Base-by-base conservation (phyloP, 371 early-diverging fungal genomes). In the Actinomucor elegans region DNA sequence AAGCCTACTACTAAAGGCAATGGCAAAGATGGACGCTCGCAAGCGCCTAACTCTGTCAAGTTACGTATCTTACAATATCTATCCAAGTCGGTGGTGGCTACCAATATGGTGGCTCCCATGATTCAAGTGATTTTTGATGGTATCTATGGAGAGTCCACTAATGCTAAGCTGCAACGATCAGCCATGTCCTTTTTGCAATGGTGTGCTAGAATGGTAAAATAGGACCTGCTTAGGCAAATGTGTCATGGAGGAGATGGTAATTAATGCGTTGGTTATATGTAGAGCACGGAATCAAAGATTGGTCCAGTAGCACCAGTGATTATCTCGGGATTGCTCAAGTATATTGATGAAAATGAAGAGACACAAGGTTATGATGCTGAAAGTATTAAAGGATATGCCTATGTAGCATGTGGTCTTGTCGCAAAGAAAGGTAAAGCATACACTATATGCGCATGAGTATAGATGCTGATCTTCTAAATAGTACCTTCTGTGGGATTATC, bases 101-200 rank as follows among this genome's bases (percentile, higher is more conserved):
- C 90, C 1, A 89, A 83, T 35, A 68, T 78, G 56, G 73, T 86
- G n/a, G 78, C 87, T 4, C 65, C 70, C 0, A 81, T 88, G 61
- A 64, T 92, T 1, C 89, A 90, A 52, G 85, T 88, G 7, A 67
- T 86, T 5, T 90, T 92, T 62, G 94, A 92, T 73, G 86, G 88
- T 20, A 69, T 93, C 12, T 89, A 88, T 62, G 88, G 88, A 6
- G 79, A 83, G 10, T 35, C 38, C 3, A 84, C 92, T 1, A 87
- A 69, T 15, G 46, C 72, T 7, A 90, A 86, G 34, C 64, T 94
- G 26, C 76, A 88, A 20, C 71, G 84, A 66, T 79, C 85, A 0
- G 90, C 92, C 3, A 87, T 94, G 84, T 63, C 77, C 0, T 94
- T 89, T 65, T 66, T 94, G 41, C 94, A 93, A 50, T 96, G 96